Evolutionary conservation across 495 filamentous ascomycete species (phyloP).

Genomic region (Glonium stellatum): DNA sequence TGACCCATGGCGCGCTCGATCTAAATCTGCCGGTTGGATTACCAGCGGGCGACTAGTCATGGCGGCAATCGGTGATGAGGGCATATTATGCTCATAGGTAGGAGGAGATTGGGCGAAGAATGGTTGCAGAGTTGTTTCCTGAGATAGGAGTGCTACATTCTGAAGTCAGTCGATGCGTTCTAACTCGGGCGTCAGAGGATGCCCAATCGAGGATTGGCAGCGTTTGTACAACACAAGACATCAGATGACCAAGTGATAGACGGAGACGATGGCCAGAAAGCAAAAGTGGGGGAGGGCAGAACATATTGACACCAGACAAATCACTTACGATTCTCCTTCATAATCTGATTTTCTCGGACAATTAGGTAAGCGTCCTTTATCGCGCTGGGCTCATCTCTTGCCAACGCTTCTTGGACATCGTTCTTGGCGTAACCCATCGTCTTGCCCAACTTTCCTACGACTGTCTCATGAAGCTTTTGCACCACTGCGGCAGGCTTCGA

Average conservation of each 20-base stretch:
- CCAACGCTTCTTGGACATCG: conserved; percentile 89
- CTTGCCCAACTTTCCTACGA: conserved; percentile 89
- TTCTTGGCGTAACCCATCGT: conserved; percentile 95
- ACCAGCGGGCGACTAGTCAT: conserved; percentile 8
- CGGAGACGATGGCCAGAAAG: conserved; percentile 21
- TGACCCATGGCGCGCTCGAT: conserved; percentile 33
- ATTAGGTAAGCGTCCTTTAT: conserved; percentile 99
- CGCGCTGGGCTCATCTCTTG: conserved; percentile 85
- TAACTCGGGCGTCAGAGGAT: background rate
- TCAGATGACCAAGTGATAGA: conserved; percentile 21
- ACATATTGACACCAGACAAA: conserved; percentile 13
- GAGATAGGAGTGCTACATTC: conserved; percentile 41
- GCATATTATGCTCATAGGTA: conserved; percentile 30
- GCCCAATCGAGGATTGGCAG: background rate
- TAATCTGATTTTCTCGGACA: conserved; percentile 93
- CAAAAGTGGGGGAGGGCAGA: conserved; percentile 19
- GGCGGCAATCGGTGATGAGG: conserved; percentile 8
- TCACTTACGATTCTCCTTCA: conserved; percentile 83
- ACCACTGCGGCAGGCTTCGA: conserved; percentile 69
- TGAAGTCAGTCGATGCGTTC: conserved; percentile 4
- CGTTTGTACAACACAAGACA: conserved; percentile 10
- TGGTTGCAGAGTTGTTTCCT: conserved; percentile 40
- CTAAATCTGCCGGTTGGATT: conserved; percentile 10
- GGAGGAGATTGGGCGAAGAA: conserved; percentile 50
- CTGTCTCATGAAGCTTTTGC: conserved; percentile 82